Evolutionary conservation across 2,329 filamentous ascomycete genomes (phyloP), one percentile per base, ranked within the genome.

Genomic region (Ophiostoma himal-ulmi): DNA sequence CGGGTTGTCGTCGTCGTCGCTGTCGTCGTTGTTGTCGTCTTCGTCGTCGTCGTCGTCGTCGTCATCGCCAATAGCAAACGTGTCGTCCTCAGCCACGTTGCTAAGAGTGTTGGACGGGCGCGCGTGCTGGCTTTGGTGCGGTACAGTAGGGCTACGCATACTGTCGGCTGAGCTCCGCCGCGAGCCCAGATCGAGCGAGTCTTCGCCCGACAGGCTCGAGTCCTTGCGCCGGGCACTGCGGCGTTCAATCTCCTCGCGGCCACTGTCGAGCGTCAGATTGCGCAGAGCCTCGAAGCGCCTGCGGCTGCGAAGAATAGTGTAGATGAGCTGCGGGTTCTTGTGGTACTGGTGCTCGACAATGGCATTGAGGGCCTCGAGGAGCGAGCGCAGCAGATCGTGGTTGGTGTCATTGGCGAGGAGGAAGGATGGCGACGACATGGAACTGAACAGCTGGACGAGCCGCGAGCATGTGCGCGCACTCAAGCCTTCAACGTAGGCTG

Each of bases 391-490:
- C 5, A 98, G 85, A 41, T 83, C 82, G 77, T 98, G 92, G 74
- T 99, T 99, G 52, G 87, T 91, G 71, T 99, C 95, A 75, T 97
- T 98, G 8, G 92, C 93, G 22, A 98, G 83, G 11, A 99, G 82
- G 78, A 98, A 99, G 41, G 91, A 93, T 0, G 95, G 94, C 0
- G 93, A 92, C 10, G 94, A 96, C 91, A 98, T 96, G 44, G 92
- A 95, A 5, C 89, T 88, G 78, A 96, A 96, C 0, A 98, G 83
- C 75, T 97, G 93, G 74, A 98, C 83, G 39, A 98, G 82, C 78
- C 93, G 96, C 1, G 90, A 88, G 77, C 92, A 91, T 20, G 93
- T 89, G 3, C 89, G 85, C 4, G 88, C 83, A 68, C 91, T 92
- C 13, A 98, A 82, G 30, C 90, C 87, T 76, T 95, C 88, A 5